phyloP scores from a whole-genome alignment of 73 alveolate species.

The Tetrahymena thermophila region DNA sequence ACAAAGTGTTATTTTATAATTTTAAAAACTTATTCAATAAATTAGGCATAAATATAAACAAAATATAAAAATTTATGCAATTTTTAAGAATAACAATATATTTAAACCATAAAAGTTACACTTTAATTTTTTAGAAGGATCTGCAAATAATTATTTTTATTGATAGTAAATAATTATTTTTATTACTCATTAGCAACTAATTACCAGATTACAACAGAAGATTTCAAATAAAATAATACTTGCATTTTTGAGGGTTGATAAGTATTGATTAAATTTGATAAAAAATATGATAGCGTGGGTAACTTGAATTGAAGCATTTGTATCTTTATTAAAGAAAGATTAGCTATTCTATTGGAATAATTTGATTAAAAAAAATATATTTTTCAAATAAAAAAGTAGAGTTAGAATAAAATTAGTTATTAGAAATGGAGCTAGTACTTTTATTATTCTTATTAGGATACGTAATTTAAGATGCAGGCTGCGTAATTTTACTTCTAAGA shows the following conservation, averaged over 20 bases:
- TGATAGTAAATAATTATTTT: no score
- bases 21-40: no score
- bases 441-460: conserved; percentile 30
- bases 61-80: no score
- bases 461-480: conserved; percentile 17
- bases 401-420: neutral
- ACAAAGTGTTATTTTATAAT: no score
- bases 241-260: neutral
- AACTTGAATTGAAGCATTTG: neutral
- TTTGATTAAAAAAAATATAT: neutral
- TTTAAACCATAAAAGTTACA: no score
- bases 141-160: no score
- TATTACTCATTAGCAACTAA: no score
- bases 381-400: neutral
- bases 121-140: no score
- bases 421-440: conserved; percentile 16
- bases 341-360: neutral
- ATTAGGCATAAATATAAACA: no score
- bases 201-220: no score
- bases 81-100: no score
- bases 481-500: neutral
- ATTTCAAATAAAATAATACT: neutral
- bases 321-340: neutral
- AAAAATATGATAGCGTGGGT: neutral
- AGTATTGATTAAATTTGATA: neutral